phyloP scores from a whole-genome alignment of 495 filamentous ascomycete species.

The Corynascus novoguineensis region DNA sequence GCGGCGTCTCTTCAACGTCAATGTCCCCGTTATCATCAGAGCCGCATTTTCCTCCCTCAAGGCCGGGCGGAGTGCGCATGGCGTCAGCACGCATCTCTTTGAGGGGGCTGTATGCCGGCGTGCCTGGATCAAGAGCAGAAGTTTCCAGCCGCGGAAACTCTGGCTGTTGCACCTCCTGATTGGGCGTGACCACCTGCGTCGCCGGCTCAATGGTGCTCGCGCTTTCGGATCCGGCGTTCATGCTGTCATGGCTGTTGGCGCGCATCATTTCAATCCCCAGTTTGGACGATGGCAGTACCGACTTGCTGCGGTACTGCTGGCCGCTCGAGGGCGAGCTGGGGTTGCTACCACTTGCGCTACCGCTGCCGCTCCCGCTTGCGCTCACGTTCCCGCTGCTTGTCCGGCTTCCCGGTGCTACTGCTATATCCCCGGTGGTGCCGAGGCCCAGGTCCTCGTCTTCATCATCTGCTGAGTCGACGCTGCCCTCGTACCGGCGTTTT shows the following conservation, averaged over 20 bases:
- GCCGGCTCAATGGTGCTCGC: slow-evolving; percentile 30
- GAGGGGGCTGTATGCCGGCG: background rate
- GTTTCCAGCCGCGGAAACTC: slow-evolving; percentile 9
- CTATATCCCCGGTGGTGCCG: too few relatives aligned
- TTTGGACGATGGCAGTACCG: slow-evolving; percentile 58
- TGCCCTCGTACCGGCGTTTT: slow-evolving; percentile 67
- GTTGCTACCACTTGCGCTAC: slow-evolving; percentile 37
- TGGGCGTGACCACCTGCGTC: slow-evolving; percentile 40
- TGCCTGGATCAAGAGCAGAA: background rate
- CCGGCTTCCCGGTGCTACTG: background rate
- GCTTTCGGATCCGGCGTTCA: slow-evolving; percentile 47
- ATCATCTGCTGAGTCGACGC: slow-evolving; percentile 76
- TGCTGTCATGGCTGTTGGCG: slow-evolving; percentile 83
- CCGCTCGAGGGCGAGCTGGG: slow-evolving; percentile 37
- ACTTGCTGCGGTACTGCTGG: slow-evolving; percentile 39
- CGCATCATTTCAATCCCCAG: slow-evolving; percentile 93
- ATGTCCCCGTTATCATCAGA: too few relatives aligned
- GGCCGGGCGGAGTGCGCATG: slow-evolving; percentile 23
- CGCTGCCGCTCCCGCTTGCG: slow-evolving; percentile 35
- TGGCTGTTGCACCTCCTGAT: slow-evolving; percentile 25
- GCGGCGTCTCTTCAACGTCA: slow-evolving; percentile 32
- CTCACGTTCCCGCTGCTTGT: slow-evolving; percentile 37
- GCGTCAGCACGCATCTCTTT: background rate
- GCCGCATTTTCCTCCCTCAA: background rate
- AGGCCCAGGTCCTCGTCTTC: slow-evolving; percentile 77